A percentile compares a stretch with the other conserved stretches of the same genome.
Conservation (phyloP, 2,329 filamentous ascomycete species). For the Chrysoporthe austroafricana region DNA sequence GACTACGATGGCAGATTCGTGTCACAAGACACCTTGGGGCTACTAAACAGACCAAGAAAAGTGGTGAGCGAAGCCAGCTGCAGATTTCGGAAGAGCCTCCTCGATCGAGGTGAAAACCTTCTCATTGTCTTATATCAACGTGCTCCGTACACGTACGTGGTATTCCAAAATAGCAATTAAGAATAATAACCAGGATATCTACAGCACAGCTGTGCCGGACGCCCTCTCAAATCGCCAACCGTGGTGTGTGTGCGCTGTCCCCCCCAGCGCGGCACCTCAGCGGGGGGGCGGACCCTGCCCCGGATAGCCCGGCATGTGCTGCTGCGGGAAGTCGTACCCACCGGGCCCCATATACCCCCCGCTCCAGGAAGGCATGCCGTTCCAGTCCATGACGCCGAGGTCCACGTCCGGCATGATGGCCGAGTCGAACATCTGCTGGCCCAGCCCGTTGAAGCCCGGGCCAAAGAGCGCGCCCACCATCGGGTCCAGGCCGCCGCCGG, state of each 20-base stretch:
- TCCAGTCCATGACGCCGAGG: constrained; percentile 52
- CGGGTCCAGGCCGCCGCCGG: constrained; percentile 16
- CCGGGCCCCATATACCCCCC: constrained; percentile 32
- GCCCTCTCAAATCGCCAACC: background rate
- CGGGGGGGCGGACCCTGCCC: background rate
- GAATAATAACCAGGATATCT: background rate
- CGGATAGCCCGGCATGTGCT: constrained; percentile 16
- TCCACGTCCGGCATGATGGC: constrained; percentile 34
- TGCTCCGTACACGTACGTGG: background rate
- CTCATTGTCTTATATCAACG: background rate
- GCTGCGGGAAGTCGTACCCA: constrained; percentile 9
- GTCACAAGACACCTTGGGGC: background rate
- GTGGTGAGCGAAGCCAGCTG: background rate
- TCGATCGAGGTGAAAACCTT: background rate
- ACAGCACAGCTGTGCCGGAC: background rate
- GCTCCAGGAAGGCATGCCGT: constrained; percentile 46
- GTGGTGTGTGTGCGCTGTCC: background rate
- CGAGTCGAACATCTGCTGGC: constrained; percentile 38
- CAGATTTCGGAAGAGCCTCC: background rate
- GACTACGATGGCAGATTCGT: background rate
- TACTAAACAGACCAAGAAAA: no score
- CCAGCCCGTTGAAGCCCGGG: constrained; percentile 35
- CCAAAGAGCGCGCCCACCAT: constrained; percentile 30
- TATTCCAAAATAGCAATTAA: background rate
- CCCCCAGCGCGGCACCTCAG: background rate